phyloP scores from a whole-genome alignment of 306 rosid species.

The Ammopiptanthus mongolicus region DNA sequence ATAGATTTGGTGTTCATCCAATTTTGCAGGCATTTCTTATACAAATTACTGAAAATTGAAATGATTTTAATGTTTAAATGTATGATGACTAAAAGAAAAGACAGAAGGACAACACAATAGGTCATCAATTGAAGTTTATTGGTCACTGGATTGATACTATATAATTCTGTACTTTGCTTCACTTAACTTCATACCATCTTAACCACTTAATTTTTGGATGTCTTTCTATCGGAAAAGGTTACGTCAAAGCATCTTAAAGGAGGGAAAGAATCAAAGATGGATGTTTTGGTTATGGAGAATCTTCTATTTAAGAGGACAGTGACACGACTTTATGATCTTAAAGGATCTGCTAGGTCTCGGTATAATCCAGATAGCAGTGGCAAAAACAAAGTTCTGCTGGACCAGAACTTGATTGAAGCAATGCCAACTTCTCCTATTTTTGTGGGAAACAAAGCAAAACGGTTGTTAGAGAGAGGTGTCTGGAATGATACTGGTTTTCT shows the following conservation, averaged over 20 bases:
- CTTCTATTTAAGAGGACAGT: constrained; percentile 75
- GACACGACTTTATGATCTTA: constrained; percentile 84
- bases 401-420: constrained; percentile 93
- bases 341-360: constrained; percentile 89
- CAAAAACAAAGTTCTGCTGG: constrained; percentile 81
- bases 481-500: constrained; percentile 97
- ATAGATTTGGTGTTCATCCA: neutral
- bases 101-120: constrained; percentile 6
- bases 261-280: constrained; percentile 76
- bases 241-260: constrained; percentile 80
- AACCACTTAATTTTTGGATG: constrained; percentile 14
- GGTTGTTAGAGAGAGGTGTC: constrained; percentile 86
- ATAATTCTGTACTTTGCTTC: constrained; percentile 5
- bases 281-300: constrained; percentile 96
- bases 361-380: constrained; percentile 81
- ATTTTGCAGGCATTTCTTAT: neutral
- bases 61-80: neutral
- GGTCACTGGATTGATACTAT: neutral
- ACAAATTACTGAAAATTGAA: neutral
- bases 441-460: constrained; percentile 88
- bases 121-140: constrained; percentile 9
- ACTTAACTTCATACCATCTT: constrained; percentile 5
- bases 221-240: constrained; percentile 56
- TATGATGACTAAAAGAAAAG: neutral
- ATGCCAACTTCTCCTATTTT: constrained; percentile 99